Evolutionary conservation across 164 flowering plant genomes (phyloP).

Genomic region (Piper longum): DNA sequence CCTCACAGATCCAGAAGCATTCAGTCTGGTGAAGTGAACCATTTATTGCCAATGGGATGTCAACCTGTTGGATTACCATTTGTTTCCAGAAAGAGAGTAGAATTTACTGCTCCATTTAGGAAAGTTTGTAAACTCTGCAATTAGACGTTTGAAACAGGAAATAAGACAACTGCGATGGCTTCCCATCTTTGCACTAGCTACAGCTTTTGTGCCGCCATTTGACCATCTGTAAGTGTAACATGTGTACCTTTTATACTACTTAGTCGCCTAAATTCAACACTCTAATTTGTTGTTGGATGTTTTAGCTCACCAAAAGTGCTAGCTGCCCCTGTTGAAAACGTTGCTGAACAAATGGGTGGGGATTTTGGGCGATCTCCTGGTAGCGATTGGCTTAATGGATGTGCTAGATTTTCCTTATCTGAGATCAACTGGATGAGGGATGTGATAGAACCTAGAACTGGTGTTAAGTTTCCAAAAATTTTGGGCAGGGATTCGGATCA

Average conservation of each 20-base stretch:
- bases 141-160: conserved; percentile 26
- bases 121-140: conserved; percentile 28
- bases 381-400: conserved; percentile 31
- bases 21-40: conserved; percentile 21
- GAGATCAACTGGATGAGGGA: conserved; percentile 34
- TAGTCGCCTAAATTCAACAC: neutral
- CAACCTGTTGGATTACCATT: conserved; percentile 16
- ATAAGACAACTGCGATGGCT: conserved; percentile 28
- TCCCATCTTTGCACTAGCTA: conserved; percentile 58
- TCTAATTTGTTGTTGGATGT: conserved; percentile 8
- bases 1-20: conserved; percentile 13
- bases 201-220: conserved; percentile 57
- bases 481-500: conserved; percentile 24
- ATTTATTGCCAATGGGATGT: conserved; percentile 12
- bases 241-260: neutral
- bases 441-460: conserved; percentile 71
- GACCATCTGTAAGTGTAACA: conserved; percentile 42
- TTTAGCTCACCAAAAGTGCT: conserved; percentile 38
- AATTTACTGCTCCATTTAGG: conserved; percentile 16
- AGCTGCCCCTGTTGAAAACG: conserved; percentile 34
- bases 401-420: conserved; percentile 27
- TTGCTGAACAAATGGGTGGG: conserved; percentile 24
- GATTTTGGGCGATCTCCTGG: conserved; percentile 31
- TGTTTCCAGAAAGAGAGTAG: conserved; percentile 14
- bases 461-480: conserved; percentile 67